A percentile compares a stretch with the other conserved stretches of the same genome.
Evolutionary conservation across 2,329 filamentous ascomycete species (phyloP).

Genomic region (Hypoxylon sp.): DNA sequence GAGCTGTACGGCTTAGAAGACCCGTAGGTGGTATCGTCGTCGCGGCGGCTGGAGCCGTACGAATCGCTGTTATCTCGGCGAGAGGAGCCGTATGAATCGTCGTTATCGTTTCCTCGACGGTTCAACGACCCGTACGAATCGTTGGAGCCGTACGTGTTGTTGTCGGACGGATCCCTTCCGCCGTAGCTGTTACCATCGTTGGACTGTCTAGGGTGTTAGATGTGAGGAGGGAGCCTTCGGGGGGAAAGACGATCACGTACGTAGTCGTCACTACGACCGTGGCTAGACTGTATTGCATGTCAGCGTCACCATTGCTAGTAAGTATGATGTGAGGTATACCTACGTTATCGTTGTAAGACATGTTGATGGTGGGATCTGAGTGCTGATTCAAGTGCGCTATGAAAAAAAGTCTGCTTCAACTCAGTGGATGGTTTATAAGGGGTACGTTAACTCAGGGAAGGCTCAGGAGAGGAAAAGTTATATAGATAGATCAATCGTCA

Average conservation of each 20-base stretch:
- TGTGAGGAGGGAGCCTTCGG: not conserved
- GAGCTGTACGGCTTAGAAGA: too few relatives aligned
- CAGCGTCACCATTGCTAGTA: slow-evolving; percentile 2
- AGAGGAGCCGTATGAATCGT: not conserved
- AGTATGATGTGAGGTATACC: slow-evolving; percentile 15
- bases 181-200: slow-evolving; percentile 5
- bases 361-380: slow-evolving; percentile 26
- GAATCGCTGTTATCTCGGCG: slow-evolving; percentile 9
- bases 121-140: slow-evolving; percentile 37
- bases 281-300: slow-evolving; percentile 30
- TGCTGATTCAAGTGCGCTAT: not conserved
- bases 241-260: not conserved
- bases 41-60: slow-evolving; percentile 13
- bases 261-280: slow-evolving; percentile 24
- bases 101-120: slow-evolving; percentile 8
- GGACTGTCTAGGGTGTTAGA: slow-evolving; percentile 6
- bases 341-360: slow-evolving; percentile 57
- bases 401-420: not conserved
- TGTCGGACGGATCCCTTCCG: slow-evolving; percentile 38
- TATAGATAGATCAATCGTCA: slow-evolving; percentile 33
- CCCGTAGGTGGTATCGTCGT: too few relatives aligned
- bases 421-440: not conserved
- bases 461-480: slow-evolving; percentile 15
- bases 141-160: slow-evolving; percentile 24
- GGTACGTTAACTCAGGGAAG: not conserved